A percentile compares a stretch with the other conserved stretches of the same genome.
phyloP scores from a whole-genome alignment of 441 rosid genomes.

The Populus hybrid region DNA sequence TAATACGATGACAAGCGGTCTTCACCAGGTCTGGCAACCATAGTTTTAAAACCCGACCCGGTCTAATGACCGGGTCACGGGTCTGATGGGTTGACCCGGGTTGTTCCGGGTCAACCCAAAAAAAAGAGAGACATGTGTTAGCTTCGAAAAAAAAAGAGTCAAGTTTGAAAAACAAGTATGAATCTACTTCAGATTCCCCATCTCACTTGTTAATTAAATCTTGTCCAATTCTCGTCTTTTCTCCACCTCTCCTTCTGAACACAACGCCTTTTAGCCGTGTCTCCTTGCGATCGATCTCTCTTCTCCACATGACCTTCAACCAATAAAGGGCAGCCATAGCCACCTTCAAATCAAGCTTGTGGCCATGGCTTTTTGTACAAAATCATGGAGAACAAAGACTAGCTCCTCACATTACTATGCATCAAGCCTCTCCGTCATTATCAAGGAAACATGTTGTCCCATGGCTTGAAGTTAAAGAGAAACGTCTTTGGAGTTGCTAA shows the following conservation, averaged over 20 bases:
- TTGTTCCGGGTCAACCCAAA: too few species aligned
- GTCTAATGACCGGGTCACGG: too few species aligned
- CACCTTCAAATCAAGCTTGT: constrained; percentile 1
- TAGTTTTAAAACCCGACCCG: too few species aligned
- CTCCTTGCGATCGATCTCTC: neutral
- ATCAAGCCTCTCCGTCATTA: too few species aligned
- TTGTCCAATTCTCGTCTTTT: neutral
- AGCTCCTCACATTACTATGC: neutral
- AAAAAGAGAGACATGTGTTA: too few species aligned
- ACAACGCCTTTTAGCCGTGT: constrained; percentile 23
- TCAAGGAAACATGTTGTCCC: too few species aligned
- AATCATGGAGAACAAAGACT: neutral
- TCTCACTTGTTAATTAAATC: neutral
- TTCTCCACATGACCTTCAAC: neutral
- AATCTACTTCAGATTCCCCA: neutral
- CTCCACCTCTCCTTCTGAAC: neutral
- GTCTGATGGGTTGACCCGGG: too few species aligned
- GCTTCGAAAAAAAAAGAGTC: too few species aligned
- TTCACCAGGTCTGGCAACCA: too few species aligned
- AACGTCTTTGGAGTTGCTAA: neutral
- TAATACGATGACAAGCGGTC: too few species aligned
- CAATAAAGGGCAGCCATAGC: constrained; percentile 1
- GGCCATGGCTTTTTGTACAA: constrained; percentile 18
- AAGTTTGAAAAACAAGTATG: constrained; percentile 6
- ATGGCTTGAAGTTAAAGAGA: neutral